Conservation (phyloP, 2,329 filamentous ascomycete species). For the Talaromyces pinophilus region DNA sequence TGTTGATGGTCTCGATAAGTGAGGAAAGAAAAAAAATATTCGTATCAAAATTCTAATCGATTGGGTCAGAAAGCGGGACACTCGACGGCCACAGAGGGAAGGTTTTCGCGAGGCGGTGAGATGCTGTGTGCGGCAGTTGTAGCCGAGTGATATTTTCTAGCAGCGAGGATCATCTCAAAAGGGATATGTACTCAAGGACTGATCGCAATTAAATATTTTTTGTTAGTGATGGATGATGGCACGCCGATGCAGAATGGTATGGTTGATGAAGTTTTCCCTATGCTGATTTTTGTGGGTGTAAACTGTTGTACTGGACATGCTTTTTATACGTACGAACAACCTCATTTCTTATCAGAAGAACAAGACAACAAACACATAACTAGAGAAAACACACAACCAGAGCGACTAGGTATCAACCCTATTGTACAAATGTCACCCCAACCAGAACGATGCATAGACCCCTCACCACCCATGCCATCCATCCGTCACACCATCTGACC, state of each 20-base stretch:
- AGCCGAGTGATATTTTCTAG: slow-evolving; percentile 7
- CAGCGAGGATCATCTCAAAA: not conserved
- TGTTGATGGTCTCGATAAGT: slow-evolving; percentile 5
- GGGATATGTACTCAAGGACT: not conserved
- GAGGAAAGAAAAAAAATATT: slow-evolving; percentile 21
- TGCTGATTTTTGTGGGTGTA: not conserved
- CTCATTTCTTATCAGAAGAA: not conserved
- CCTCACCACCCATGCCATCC: slow-evolving; percentile 11
- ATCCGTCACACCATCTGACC: not conserved
- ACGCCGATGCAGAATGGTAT: not conserved
- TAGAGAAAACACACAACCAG: not conserved
- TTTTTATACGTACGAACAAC: not conserved
- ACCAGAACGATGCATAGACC: slow-evolving; percentile 1
- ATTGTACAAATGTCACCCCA: slow-evolving; percentile 3
- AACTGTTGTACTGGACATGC: not conserved
- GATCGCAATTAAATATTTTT: not conserved
- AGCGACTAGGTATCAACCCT: slow-evolving; percentile 9
- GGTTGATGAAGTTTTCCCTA: not conserved
- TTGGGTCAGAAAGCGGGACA: slow-evolving; percentile 21
- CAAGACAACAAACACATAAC: not conserved
- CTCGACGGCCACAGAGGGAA: slow-evolving; percentile 22
- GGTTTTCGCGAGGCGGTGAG: slow-evolving; percentile 29
- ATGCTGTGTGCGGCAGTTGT: slow-evolving; percentile 18
- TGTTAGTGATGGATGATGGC: not conserved
- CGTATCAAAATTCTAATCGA: slow-evolving; percentile 24